Evolutionary conservation across 768 basidiomycete genomes (phyloP).

Genomic region (Mycena maculata): DNA sequence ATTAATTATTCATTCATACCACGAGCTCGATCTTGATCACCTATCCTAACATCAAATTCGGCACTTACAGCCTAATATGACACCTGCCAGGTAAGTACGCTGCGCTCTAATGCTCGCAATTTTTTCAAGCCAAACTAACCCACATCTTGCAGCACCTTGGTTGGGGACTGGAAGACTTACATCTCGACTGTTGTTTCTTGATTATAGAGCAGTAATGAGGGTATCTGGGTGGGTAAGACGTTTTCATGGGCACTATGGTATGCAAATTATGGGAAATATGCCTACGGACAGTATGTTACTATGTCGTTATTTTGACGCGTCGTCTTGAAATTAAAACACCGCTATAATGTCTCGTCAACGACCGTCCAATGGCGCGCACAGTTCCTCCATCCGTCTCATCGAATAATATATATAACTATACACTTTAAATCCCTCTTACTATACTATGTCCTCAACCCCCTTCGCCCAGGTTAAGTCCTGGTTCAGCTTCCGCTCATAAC

Average conservation of each 20-base stretch:
- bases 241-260: too few relatives aligned
- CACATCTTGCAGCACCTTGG: conserved; percentile 14
- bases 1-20: conserved; percentile 11
- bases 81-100: conserved; percentile 16
- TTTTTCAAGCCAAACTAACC: background rate
- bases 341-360: too few relatives aligned
- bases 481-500: conserved; percentile 76
- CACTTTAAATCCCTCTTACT: conserved; percentile 50
- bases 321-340: too few relatives aligned
- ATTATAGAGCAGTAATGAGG: too few relatives aligned
- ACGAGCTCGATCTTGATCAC: background rate
- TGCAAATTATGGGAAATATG: too few relatives aligned
- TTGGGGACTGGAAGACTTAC: conserved; percentile 24
- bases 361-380: background rate
- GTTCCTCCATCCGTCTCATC: background rate
- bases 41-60: conserved; percentile 26
- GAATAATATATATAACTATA: conserved; percentile 16
- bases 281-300: too few relatives aligned
- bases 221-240: too few relatives aligned
- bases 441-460: conserved; percentile 73
- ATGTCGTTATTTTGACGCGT: too few relatives aligned
- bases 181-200: too few relatives aligned
- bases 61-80: conserved; percentile 28
- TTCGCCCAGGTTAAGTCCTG: conserved; percentile 62
- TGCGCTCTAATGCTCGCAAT: background rate